Evolutionary conservation across 2,329 filamentous ascomycete species (phyloP).

Genomic region (Magnaporthiopsis rhizophila): DNA sequence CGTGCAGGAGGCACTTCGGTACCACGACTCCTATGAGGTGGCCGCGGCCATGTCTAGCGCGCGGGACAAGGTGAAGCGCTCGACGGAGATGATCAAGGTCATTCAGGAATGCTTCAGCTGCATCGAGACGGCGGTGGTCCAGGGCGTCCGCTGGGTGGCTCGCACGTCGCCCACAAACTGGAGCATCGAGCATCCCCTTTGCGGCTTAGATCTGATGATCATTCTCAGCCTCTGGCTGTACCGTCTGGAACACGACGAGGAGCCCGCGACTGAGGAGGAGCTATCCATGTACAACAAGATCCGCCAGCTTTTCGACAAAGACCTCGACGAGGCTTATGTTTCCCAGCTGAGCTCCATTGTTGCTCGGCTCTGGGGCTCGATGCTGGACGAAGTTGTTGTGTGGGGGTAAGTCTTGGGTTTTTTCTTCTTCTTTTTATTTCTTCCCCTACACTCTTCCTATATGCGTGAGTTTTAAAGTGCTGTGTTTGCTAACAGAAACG

Average conservation of each 20-base stretch:
- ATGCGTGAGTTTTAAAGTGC: background rate
- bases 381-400: slow-evolving; percentile 97
- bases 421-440: too few relatives aligned
- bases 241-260: slow-evolving; percentile 97
- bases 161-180: slow-evolving; percentile 96
- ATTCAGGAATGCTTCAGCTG: slow-evolving; percentile 97
- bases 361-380: slow-evolving; percentile 90
- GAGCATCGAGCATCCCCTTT: slow-evolving; percentile 97
- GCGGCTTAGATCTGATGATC: slow-evolving; percentile 94
- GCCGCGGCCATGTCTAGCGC: slow-evolving; percentile 94
- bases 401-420: slow-evolving; percentile 73
- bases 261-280: slow-evolving; percentile 78
- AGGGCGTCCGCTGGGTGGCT: slow-evolving; percentile 97
- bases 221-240: slow-evolving; percentile 97
- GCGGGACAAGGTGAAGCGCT: slow-evolving; percentile 88
- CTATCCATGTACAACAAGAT: slow-evolving; percentile 88
- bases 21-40: slow-evolving; percentile 95
- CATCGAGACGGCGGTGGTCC: slow-evolving; percentile 88
- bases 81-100: slow-evolving; percentile 96
- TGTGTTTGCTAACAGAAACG: slow-evolving; percentile 31
- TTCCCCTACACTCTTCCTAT: too few relatives aligned
- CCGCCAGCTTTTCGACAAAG: slow-evolving; percentile 82
- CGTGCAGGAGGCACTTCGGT: slow-evolving; percentile 91
- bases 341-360: slow-evolving; percentile 91
- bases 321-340: slow-evolving; percentile 73